Base-by-base conservation (phyloP, 208 protist species). In the Crithidia bombi region DNA sequence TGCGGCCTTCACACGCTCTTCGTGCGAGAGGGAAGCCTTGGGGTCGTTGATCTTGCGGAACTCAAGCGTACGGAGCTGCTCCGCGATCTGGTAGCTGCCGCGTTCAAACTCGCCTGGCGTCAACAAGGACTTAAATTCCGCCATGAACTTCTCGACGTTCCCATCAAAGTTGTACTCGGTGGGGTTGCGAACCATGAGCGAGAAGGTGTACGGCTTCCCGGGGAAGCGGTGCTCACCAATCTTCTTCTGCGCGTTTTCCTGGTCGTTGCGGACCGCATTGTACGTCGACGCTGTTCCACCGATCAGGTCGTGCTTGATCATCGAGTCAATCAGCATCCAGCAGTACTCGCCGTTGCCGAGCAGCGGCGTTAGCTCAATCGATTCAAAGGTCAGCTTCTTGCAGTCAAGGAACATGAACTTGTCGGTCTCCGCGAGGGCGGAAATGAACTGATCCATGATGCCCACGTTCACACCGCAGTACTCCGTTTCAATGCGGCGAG, bases 391-490 rank as follows among this genome's bases (percentile, higher is more conserved):
- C 30, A 87, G 76, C 17, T 81, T 72, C 49, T 79, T 70, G 80
- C 94, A 98, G 76, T 98, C 91, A 14, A 93, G 73, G 47, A 90
- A 84, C 75, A 93, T 86, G 68, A 89, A 93, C 66, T 82, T 83
- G 76, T 85, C 79, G 10, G 65, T 59, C 49, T 96, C 83, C 25
- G 91, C 67, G 19, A 97, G 79, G 50, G 73, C 88, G 4, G 89
- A 89, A 57, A 81, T 85, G 65, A 96, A 92, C 83, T 98, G 94
- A 65, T 97, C 94, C 94, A 97, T 97, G 76, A 98, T 96, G 63
- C 94, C 94, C 62, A 95, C 92, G 10, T 94, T 89, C 5, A 93
- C 83, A 28, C 87, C 83, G 39, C 86, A 93, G 73, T 83, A 98
- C 38, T 89, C 74, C 50, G 79, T 85, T 66, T 98, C 91, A 36